Percentiles rank a stretch among this genome's conserved stretches.
phyloP scores from a whole-genome alignment of 345 rosid species.

The Capsella bursapastoris region DNA sequence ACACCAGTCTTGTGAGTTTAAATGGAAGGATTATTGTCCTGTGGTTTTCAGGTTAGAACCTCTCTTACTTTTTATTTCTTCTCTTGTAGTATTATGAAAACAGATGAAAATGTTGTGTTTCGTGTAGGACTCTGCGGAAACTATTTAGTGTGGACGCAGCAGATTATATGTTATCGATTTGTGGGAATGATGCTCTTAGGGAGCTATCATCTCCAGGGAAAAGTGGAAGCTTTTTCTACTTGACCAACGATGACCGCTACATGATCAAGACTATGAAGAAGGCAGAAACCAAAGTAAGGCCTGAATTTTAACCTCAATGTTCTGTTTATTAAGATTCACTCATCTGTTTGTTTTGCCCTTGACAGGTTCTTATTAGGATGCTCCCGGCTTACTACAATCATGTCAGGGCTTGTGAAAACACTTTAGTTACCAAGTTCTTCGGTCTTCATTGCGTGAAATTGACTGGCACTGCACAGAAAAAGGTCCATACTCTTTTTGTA shows the following conservation, averaged over 20 bases:
- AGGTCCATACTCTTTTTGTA: slow-evolving; percentile 49
- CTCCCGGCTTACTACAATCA: slow-evolving; percentile 94
- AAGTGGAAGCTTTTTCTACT: slow-evolving; percentile 96
- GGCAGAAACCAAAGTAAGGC: slow-evolving; percentile 79
- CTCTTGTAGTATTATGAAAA: background rate
- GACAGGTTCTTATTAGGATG: slow-evolving; percentile 94
- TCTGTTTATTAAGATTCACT: slow-evolving; percentile 7
- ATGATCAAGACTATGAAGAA: slow-evolving; percentile 99
- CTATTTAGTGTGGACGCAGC: slow-evolving; percentile 92
- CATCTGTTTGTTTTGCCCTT: background rate
- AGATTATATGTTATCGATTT: slow-evolving; percentile 95
- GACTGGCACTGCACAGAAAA: slow-evolving; percentile 74
- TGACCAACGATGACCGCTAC: slow-evolving; percentile 90
- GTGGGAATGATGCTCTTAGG: slow-evolving; percentile 94
- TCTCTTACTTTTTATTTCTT: background rate
- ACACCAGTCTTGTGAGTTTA: slow-evolving; percentile 88
- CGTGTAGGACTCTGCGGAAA: slow-evolving; percentile 82
- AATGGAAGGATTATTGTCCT: slow-evolving; percentile 98
- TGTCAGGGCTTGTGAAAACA: slow-evolving; percentile 86
- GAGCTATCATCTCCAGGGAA: slow-evolving; percentile 99
- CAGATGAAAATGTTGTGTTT: background rate
- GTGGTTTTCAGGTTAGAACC: slow-evolving; percentile 83
- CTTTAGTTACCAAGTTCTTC: slow-evolving; percentile 87
- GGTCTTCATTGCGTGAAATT: slow-evolving; percentile 97
- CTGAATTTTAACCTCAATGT: background rate